These are phyloP conservation scores for Ogataea nonfermentans DNA, from an alignment of 805 yeast genomes.

Conservation along the genomic window DNA sequence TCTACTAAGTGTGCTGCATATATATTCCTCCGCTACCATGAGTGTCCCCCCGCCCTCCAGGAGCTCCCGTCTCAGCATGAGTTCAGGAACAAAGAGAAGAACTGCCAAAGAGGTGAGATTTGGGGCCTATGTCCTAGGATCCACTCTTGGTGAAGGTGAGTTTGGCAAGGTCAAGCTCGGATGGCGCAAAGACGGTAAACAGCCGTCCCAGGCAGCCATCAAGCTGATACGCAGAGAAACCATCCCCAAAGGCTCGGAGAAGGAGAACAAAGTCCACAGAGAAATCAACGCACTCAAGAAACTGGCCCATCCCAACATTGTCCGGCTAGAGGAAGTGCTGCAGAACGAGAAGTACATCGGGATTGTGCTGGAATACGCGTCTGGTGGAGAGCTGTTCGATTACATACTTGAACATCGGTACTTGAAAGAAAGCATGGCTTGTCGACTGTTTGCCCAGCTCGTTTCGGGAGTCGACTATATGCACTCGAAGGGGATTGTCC, in stretches of 20 bases:
- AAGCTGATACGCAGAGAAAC: constrained; percentile 87
- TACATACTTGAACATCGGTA: constrained; percentile 84
- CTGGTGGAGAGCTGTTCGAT: constrained; percentile 96
- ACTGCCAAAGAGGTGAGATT: constrained; percentile 70
- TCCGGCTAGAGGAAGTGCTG: constrained; percentile 84
- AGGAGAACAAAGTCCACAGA: constrained; percentile 85
- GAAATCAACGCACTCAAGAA: constrained; percentile 89
- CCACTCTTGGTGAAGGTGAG: constrained; percentile 96
- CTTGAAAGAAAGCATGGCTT: constrained; percentile 83
- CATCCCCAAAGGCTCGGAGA: constrained; percentile 80
- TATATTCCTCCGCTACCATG: constrained; percentile 4
- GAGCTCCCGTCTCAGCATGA: constrained; percentile 22
- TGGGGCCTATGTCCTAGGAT: constrained; percentile 87
- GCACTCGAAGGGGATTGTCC: constrained; percentile 78
- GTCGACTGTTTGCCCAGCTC: constrained; percentile 86
- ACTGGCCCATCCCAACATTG: constrained; percentile 90
- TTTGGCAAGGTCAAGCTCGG: constrained; percentile 97
- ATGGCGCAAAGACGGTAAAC: constrained; percentile 83
- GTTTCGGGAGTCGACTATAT: constrained; percentile 91
- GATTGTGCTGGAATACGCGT: constrained; percentile 92
- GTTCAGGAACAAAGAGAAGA: constrained; percentile 32
- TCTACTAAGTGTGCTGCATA: constrained; percentile 1
- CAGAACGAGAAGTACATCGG: constrained; percentile 95
- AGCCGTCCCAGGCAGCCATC: constrained; percentile 86
- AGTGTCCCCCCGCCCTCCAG: constrained; percentile 17